Conservation (phyloP, 495 filamentous ascomycete species). For the Aspergillus olivimuriae region DNA sequence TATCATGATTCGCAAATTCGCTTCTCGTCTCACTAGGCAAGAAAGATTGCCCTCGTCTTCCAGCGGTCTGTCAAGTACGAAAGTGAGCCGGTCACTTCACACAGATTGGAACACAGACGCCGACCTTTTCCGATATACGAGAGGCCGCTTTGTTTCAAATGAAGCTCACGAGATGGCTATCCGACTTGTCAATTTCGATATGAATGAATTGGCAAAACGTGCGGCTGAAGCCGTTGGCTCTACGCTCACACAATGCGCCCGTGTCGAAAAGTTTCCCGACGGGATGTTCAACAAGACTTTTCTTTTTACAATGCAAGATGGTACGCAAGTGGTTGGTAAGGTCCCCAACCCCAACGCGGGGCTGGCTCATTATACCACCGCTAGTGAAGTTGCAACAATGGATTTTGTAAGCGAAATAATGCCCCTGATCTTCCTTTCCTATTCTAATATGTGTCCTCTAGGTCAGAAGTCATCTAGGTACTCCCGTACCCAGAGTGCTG, state of each 20-base stretch:
- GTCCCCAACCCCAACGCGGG: constrained; percentile 31
- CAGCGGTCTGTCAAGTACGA: no score
- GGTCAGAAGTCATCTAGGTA: constrained; percentile 12
- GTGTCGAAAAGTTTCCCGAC: constrained; percentile 19
- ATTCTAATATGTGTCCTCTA: constrained; percentile 8
- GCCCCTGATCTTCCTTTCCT: constrained; percentile 1
- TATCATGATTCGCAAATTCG: no score
- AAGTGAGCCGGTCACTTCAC: not conserved
- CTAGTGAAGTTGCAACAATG: constrained; percentile 38
- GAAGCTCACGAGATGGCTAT: constrained; percentile 18
- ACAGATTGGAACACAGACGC: constrained; percentile 11
- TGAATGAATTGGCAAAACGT: constrained; percentile 19
- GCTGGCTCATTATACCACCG: constrained; percentile 25
- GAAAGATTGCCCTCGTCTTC: no score
- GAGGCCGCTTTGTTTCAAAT: constrained; percentile 19
- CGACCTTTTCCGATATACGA: constrained; percentile 16
- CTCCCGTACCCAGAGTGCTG: constrained; percentile 18
- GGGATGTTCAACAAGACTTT: constrained; percentile 29
- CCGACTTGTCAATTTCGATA: constrained; percentile 21
- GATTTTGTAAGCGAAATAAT: constrained; percentile 29
- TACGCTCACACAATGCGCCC: constrained; percentile 12
- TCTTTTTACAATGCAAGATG: constrained; percentile 25
- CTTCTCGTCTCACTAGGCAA: no score
- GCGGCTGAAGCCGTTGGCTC: constrained; percentile 18
- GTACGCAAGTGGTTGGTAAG: constrained; percentile 22